Evolutionary conservation across 2,329 filamentous ascomycete genomes (phyloP), one percentile per base, ranked within the genome.

Genomic region (Sodiomyces alkalinus): DNA sequence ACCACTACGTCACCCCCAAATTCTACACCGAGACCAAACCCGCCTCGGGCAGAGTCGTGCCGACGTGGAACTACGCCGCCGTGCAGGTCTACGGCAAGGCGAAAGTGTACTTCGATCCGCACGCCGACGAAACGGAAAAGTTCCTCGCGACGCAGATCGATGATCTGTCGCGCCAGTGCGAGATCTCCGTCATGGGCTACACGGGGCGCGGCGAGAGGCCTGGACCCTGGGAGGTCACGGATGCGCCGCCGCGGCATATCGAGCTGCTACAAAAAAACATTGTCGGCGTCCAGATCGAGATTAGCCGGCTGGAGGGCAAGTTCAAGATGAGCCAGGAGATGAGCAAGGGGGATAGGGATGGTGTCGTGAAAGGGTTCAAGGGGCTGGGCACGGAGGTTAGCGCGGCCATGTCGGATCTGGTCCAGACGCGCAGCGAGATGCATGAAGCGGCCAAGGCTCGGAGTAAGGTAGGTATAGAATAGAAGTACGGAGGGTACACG

Each of bases 11-110:
- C 5, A 77, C 74, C 0, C 71, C 74, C 1, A 73, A 75, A 34
- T 79, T 78, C 48, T 80, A 79, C 51, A 57, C 52, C 8, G 60
- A 71, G 37, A 78, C 74, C 1, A 80, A 79, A 43, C 74, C 72
- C 0, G 44, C 41, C 0, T 72, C 64, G 0, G 74, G 62, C 8
- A 80, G 80, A 39, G 74, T 78, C 0, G 74, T 76, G 5, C 73
- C 73, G 1, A 80, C 74, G 0, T 80, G 74, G 75, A 73, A 80
- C 46, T 80, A 80, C 39, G 56, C 68, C 0, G 71, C 74, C 0
- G 73, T 62, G 0, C 70, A 80, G 46, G 68, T 57, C 0, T 78
- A 78, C 38, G 74, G 74, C 2, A 58, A 47, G 2, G 64, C 66
- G 1, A 64, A 35, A 0, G 48, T 78, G 4, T 68, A 61, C 36